Percentiles rank a stretch among this genome's conserved stretches.
Evolutionary conservation across 2,329 filamentous ascomycete genomes (phyloP).

Genomic region (Albophoma yamanashiensis): DNA sequence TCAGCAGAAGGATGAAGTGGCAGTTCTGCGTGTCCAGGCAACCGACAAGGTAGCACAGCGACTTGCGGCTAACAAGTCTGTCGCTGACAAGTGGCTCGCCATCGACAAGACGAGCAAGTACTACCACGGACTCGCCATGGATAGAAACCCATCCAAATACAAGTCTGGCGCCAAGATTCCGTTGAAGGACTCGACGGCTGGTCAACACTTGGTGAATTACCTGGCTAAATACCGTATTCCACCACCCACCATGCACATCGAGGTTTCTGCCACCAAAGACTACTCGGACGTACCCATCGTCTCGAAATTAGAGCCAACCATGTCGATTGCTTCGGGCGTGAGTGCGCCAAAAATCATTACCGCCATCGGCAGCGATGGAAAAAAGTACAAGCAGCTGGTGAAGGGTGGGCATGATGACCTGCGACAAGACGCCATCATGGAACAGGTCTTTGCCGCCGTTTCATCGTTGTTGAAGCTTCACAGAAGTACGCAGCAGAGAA

Average conservation of each 20-base stretch:
- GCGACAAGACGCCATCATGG: slow-evolving; percentile 96
- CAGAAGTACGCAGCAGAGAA: slow-evolving; percentile 75
- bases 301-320: slow-evolving; percentile 57
- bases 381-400: slow-evolving; percentile 77
- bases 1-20: slow-evolving; percentile 62
- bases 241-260: slow-evolving; percentile 79
- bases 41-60: slow-evolving; percentile 57
- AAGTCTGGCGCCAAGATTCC: slow-evolving; percentile 57
- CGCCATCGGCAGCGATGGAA: slow-evolving; percentile 65
- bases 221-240: slow-evolving; percentile 62
- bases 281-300: slow-evolving; percentile 73
- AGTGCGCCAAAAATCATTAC: slow-evolving; percentile 93
- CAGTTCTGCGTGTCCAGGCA: slow-evolving; percentile 62
- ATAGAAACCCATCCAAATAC: slow-evolving; percentile 52
- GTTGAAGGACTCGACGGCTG: slow-evolving; percentile 53
- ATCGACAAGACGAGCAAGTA: slow-evolving; percentile 64
- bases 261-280: slow-evolving; percentile 59
- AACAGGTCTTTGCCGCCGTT: slow-evolving; percentile 96
- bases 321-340: slow-evolving; percentile 80
- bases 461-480: slow-evolving; percentile 82
- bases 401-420: slow-evolving; percentile 96
- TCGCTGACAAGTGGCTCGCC: slow-evolving; percentile 51
- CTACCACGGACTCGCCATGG: slow-evolving; percentile 54
- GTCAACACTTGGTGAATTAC: slow-evolving; percentile 49
- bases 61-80: slow-evolving; percentile 42